Percentiles rank a stretch among this genome's conserved stretches.
Conservation (phyloP, 2,329 filamentous ascomycete genomes). For the Berkeleyomyces rouxiae region DNA sequence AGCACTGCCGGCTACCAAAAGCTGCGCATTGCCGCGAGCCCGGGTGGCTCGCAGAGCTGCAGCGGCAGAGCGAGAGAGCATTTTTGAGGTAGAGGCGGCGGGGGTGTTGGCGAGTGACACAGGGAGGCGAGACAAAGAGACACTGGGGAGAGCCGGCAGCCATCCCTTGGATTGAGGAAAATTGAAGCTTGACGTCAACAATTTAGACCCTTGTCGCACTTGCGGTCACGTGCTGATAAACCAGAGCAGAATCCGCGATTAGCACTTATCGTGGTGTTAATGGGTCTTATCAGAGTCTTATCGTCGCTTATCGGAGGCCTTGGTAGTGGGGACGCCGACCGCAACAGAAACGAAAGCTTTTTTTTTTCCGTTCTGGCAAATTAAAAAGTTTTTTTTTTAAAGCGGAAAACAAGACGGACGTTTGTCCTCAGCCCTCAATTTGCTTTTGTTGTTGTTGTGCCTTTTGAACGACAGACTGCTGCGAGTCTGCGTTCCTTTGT, state of each 20-base stretch:
- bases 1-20: not conserved
- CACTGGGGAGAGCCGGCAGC: not conserved
- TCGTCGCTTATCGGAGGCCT: not conserved
- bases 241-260: not conserved
- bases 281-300: constrained; percentile 2
- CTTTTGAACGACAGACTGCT: not conserved
- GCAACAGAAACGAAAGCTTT: not conserved
- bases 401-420: not conserved
- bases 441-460: not conserved
- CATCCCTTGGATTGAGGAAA: not conserved
- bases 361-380: not conserved
- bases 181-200: constrained; percentile 6
- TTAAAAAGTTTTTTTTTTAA: not conserved
- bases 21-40: not conserved
- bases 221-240: not conserved
- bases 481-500: not conserved
- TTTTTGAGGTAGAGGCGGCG: not conserved
- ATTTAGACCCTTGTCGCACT: not conserved
- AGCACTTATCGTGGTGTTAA: not conserved
- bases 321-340: constrained; percentile 1
- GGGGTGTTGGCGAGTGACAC: not conserved
- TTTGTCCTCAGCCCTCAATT: not conserved
- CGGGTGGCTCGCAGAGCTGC: not conserved
- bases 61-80: not conserved
- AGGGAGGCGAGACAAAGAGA: no score